Conservation (phyloP, 2,329 filamentous ascomycete genomes). For the Talaromyces sp. region DNA sequence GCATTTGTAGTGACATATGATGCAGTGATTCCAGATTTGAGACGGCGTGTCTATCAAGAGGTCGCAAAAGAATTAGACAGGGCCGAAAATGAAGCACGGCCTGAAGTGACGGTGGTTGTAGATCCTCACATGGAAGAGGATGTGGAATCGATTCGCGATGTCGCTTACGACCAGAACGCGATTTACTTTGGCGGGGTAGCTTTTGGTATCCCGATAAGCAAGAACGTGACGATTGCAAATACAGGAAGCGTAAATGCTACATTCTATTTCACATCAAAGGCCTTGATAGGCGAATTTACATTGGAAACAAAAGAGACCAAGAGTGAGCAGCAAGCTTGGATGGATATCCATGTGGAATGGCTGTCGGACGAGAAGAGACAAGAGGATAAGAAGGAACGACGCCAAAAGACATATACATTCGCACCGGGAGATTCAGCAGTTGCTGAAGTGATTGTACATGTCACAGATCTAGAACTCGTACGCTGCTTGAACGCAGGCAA, state of each 20-base stretch:
- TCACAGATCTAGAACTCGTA: conserved; percentile 63
- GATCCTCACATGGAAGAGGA: conserved; percentile 52
- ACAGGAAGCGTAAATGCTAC: conserved; percentile 78
- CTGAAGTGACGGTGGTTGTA: conserved; percentile 76
- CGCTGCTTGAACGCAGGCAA: conserved; percentile 68
- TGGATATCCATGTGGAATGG: conserved; percentile 63
- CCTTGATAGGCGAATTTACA: conserved; percentile 46
- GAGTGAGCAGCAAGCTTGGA: conserved; percentile 58
- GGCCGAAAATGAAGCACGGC: conserved; percentile 84
- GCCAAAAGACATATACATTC: conserved; percentile 58
- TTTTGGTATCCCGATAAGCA: conserved; percentile 63
- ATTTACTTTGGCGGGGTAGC: conserved; percentile 76
- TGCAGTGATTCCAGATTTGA: conserved; percentile 78
- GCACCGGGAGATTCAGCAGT: conserved; percentile 80
- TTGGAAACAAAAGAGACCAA: conserved; percentile 30
- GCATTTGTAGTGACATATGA: conserved; percentile 83
- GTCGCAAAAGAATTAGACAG: conserved; percentile 85
- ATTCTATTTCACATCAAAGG: conserved; percentile 75
- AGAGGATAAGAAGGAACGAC: conserved; percentile 26
- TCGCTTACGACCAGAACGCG: conserved; percentile 46
- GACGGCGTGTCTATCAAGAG: conserved; percentile 78
- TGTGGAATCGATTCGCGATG: conserved; percentile 33
- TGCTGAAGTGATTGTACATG: conserved; percentile 64
- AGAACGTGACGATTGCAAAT: conserved; percentile 81
- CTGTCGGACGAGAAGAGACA: conserved; percentile 41